A percentile compares a stretch with the other conserved stretches of the same genome.
Conservation (phyloP, 495 filamentous ascomycete species). For the Barbatosphaeria neglecta region DNA sequence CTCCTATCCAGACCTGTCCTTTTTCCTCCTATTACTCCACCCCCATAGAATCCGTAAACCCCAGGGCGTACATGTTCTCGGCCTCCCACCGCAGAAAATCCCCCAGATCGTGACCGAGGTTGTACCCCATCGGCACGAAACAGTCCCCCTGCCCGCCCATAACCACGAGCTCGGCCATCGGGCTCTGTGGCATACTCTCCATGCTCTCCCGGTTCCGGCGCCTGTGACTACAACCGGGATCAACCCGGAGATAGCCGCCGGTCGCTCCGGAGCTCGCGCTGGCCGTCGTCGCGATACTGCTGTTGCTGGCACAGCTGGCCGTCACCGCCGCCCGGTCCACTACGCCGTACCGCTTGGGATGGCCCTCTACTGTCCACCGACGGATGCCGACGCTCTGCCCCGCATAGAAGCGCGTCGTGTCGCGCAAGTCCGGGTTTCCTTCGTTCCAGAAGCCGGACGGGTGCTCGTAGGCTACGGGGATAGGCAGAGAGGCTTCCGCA, state of each 20-base stretch:
- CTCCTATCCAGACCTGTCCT: too few species aligned
- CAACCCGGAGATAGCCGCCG: too few species aligned
- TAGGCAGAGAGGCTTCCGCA: background rate
- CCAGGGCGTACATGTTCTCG: conserved; percentile 22
- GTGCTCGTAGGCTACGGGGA: conserved; percentile 1
- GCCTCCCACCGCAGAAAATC: conserved; percentile 41
- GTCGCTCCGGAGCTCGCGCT: too few species aligned
- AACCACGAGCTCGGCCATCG: conserved; percentile 37
- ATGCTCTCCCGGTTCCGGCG: conserved; percentile 17
- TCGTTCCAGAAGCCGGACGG: conserved; percentile 5
- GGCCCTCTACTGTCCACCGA: conserved; percentile 4
- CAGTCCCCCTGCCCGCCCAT: conserved; percentile 25
- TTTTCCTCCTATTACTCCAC: too few species aligned
- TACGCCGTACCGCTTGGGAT: conserved; percentile 1
- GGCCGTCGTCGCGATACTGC: too few species aligned
- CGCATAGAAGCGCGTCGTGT: conserved; percentile 1
- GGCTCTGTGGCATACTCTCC: conserved; percentile 35
- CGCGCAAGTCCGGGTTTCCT: background rate
- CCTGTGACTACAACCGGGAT: too few species aligned
- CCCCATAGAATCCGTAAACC: background rate
- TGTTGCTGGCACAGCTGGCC: conserved; percentile 12
- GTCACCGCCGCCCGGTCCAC: background rate
- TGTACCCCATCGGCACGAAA: conserved; percentile 43
- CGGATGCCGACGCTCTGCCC: background rate
- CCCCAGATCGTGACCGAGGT: conserved; percentile 39